phyloP scores from a whole-genome alignment of 78 protist species.

The Dictyostelium intermedium region DNA sequence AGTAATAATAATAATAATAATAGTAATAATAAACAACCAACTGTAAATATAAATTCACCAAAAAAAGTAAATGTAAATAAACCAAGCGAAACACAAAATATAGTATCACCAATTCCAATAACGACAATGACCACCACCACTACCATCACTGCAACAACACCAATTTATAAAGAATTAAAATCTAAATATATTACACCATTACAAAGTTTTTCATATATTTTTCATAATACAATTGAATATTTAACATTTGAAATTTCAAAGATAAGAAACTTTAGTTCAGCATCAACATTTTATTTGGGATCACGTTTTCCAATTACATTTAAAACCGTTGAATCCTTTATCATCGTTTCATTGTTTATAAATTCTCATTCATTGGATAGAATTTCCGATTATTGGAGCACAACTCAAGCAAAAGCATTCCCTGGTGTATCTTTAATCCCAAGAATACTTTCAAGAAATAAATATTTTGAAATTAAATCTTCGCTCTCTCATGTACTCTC shows the following conservation, averaged over 20 bases:
- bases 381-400: slow-evolving; percentile 61
- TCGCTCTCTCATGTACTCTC: slow-evolving; percentile 41
- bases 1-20: neutral
- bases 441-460: slow-evolving; percentile 58
- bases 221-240: neutral
- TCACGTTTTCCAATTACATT: slow-evolving; percentile 64
- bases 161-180: neutral
- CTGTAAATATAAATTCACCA: neutral
- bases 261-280: slow-evolving; percentile 8
- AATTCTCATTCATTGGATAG: slow-evolving; percentile 69
- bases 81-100: neutral
- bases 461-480: slow-evolving; percentile 73
- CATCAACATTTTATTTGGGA: slow-evolving; percentile 44
- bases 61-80: neutral
- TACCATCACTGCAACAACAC: neutral
- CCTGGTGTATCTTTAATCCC: slow-evolving; percentile 61
- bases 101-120: neutral
- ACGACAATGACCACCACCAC: neutral
- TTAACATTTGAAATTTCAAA: slow-evolving; percentile 28
- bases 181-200: slow-evolving; percentile 26
- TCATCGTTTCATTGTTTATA: slow-evolving; percentile 63
- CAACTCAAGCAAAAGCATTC: slow-evolving; percentile 40
- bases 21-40: neutral
- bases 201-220: slow-evolving; percentile 20
- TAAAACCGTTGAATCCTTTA: slow-evolving; percentile 42